Evolutionary conservation across 306 rosid genomes (phyloP).

Genomic region (Cicer pinnatifidum): DNA sequence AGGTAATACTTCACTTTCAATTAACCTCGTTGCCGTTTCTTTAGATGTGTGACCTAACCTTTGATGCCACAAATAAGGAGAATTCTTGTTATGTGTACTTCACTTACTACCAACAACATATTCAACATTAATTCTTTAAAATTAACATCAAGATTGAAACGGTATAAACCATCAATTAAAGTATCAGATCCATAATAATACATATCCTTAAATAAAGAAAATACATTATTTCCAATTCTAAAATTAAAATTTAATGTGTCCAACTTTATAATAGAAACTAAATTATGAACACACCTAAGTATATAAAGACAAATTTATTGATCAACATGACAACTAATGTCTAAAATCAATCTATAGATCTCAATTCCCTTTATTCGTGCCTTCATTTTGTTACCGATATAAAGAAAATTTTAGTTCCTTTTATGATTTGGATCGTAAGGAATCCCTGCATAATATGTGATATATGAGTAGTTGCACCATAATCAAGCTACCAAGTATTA

Average conservation of each 20-base stretch:
- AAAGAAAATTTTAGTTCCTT: background rate
- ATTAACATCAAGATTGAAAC: background rate
- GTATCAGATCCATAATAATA: background rate
- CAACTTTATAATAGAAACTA: background rate
- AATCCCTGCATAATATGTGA: background rate
- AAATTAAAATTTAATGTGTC: no score
- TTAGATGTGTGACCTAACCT: background rate
- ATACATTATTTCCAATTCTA: no score
- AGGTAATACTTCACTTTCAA: background rate
- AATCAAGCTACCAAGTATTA: background rate
- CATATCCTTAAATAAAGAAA: background rate
- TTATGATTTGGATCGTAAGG: background rate
- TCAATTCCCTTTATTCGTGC: background rate
- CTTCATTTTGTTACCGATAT: background rate
- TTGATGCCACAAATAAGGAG: background rate
- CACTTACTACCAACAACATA: background rate
- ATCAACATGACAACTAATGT: no score
- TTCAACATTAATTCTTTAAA: background rate
- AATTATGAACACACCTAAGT: background rate
- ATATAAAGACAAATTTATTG: no score
- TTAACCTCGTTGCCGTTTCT: background rate
- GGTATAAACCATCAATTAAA: background rate
- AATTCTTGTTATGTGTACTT: background rate
- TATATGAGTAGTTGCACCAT: background rate
- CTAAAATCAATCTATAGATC: no score